Base-by-base conservation (phyloP, 495 filamentous ascomycete genomes). In the Xylaria palmicola region DNA sequence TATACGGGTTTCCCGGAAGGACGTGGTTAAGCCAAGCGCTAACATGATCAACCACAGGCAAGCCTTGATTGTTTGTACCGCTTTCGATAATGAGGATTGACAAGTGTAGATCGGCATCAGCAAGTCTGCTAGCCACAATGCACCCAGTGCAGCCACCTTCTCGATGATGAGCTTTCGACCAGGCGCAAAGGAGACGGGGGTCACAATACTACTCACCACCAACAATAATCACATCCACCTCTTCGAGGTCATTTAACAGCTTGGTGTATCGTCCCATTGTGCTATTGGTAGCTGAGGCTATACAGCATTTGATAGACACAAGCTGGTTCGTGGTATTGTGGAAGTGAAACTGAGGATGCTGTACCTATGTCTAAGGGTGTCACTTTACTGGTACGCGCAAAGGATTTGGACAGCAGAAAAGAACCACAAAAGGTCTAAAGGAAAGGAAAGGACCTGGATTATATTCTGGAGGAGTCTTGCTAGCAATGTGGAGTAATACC, bases 161-260 rank as follows among this genome's bases (percentile, higher is more conserved):
- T 48, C 22, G 2, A 12, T 10, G 24, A 48, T 48, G 12, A 26
- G 22, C 44, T 27, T 9, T 47, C 19, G 7, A 10, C n/a, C 13
- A 48, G 24, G 13, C 19, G 40, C 9, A 44, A 20, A 0, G 9
- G 40, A 37, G 50, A 24, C 3, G 13, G 24, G 44, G 9, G 29
- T 40, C n/a, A 3, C 20, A 7, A 17, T 44, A 44, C 40, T 41
- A 43, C 58, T 49, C 54, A 70, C 74, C 74, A 44, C 73, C 73
- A 17, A 64, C 72, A 52, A 75, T 62, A 56, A 77, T 66, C 1
- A 77, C 63, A 59, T 75, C 73, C 40, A 74, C 70, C 56, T 75
- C 72, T 7, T 63, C 48, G 29, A 75, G 54, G 19, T 64, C 63
- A 19, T 63, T 53, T 0, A 72, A 70, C 50, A 76, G 66, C 24